Percentiles rank a stretch among this genome's conserved stretches.
phyloP scores from a whole-genome alignment of 2,329 filamentous ascomycete species.

The Sporothrix schenckii region DNA sequence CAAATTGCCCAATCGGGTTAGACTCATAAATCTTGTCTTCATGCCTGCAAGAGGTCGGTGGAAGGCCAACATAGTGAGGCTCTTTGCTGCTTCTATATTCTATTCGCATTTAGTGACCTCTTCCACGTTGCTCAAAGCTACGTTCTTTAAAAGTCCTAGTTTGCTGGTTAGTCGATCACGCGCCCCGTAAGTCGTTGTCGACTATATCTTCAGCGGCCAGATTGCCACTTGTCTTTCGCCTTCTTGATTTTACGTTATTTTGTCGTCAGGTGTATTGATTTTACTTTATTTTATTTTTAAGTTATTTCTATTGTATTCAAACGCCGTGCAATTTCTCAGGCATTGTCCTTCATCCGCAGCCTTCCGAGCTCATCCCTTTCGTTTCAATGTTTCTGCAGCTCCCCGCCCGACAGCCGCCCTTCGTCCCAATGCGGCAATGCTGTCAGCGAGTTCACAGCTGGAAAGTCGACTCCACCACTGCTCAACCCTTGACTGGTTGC shows the following conservation, averaged over 20 bases:
- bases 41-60: no score
- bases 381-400: conserved; percentile 22
- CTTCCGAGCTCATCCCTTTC: not conserved
- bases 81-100: not conserved
- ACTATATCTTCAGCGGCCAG: not conserved
- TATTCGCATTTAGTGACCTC: no score
- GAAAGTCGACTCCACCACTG: conserved; percentile 10
- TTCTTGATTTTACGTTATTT: no score
- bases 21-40: not conserved
- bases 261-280: not conserved
- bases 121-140: not conserved
- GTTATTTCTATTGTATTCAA: not conserved
- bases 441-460: conserved; percentile 23
- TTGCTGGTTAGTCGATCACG: not conserved
- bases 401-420: conserved; percentile 19
- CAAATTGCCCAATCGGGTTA: conserved; percentile 3
- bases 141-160: no score
- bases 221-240: not conserved
- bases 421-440: conserved; percentile 18
- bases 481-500: conserved; percentile 3
- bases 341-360: not conserved
- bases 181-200: no score
- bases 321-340: not conserved
- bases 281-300: not conserved
- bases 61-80: no score